Percentiles rank a stretch among this genome's conserved stretches.
phyloP scores from a whole-genome alignment of 2,329 filamentous ascomycete species.

The Cladosporium velox region DNA sequence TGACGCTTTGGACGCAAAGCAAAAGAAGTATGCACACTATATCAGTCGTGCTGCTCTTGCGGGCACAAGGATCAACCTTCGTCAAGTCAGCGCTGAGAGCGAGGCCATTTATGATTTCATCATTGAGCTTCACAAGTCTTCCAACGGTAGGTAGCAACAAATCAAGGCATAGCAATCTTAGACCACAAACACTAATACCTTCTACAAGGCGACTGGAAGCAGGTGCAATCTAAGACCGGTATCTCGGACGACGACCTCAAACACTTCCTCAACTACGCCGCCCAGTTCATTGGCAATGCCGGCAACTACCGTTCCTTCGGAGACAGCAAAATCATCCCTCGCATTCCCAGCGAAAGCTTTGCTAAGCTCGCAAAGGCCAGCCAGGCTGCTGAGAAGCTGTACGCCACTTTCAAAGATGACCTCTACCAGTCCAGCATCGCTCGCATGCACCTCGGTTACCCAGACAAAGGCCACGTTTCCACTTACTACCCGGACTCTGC shows the following conservation, averaged over 20 bases:
- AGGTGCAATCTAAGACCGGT: slow-evolving; percentile 45
- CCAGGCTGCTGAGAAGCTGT: slow-evolving; percentile 43
- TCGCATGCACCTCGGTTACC: slow-evolving; percentile 53
- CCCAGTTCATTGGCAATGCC: slow-evolving; percentile 55
- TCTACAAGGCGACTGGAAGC: slow-evolving; percentile 50
- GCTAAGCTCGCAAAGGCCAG: slow-evolving; percentile 48
- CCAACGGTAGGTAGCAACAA: slow-evolving; percentile 34
- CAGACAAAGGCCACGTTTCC: slow-evolving; percentile 50
- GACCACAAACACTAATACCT: slow-evolving; percentile 18
- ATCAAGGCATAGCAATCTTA: not conserved
- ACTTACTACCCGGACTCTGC: slow-evolving; percentile 55
- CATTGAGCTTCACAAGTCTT: slow-evolving; percentile 50
- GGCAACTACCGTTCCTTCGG: slow-evolving; percentile 56
- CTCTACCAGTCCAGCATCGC: slow-evolving; percentile 48
- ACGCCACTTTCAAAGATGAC: slow-evolving; percentile 46
- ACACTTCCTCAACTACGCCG: slow-evolving; percentile 46
- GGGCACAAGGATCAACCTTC: slow-evolving; percentile 55
- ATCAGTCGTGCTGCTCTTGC: slow-evolving; percentile 65
- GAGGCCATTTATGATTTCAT: slow-evolving; percentile 59
- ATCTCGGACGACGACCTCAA: slow-evolving; percentile 44
- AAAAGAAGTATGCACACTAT: slow-evolving; percentile 56
- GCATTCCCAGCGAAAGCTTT: slow-evolving; percentile 45
- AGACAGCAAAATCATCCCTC: slow-evolving; percentile 56
- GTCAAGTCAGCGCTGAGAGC: slow-evolving; percentile 55
- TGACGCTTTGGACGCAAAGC: slow-evolving; percentile 69